phyloP scores from a whole-genome alignment of 805 yeast genomes.

The Groenewaldozyma salmanticensis region DNA sequence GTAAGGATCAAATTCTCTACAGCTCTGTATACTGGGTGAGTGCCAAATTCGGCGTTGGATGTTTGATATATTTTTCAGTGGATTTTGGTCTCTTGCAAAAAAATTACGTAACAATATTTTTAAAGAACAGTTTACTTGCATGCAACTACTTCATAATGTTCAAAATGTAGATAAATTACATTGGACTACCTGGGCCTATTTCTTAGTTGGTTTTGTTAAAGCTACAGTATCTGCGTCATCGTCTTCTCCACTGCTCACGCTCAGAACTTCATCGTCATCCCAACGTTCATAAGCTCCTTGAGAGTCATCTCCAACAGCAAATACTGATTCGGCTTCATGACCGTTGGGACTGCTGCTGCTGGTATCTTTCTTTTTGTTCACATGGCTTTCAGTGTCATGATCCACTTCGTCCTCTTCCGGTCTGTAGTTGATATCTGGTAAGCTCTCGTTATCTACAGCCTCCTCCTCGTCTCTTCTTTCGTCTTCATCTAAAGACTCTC shows the following conservation, averaged over 20 bases:
- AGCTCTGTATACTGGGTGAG: too few relatives aligned
- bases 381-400: constrained; percentile 5
- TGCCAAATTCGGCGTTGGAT: too few relatives aligned
- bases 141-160: too few relatives aligned
- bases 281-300: constrained; percentile 14
- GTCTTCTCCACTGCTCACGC: not conserved
- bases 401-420: not conserved
- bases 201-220: too few relatives aligned
- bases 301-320: constrained; percentile 21
- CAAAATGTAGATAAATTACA: too few relatives aligned
- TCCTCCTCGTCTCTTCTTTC: constrained; percentile 17
- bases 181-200: too few relatives aligned
- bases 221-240: too few relatives aligned
- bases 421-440: not conserved
- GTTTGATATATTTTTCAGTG: too few relatives aligned
- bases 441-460: constrained; percentile 2
- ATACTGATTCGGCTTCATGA: constrained; percentile 16
- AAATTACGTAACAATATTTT: too few relatives aligned
- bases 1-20: too few relatives aligned
- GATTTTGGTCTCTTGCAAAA: too few relatives aligned
- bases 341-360: not conserved
- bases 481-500: constrained; percentile 33
- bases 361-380: not conserved
- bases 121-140: too few relatives aligned
- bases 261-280: constrained; percentile 11